A percentile compares a stretch with the other conserved stretches of the same genome.
phyloP scores from a whole-genome alignment of 495 filamentous ascomycete species.

The Pyrenula massariospora region DNA sequence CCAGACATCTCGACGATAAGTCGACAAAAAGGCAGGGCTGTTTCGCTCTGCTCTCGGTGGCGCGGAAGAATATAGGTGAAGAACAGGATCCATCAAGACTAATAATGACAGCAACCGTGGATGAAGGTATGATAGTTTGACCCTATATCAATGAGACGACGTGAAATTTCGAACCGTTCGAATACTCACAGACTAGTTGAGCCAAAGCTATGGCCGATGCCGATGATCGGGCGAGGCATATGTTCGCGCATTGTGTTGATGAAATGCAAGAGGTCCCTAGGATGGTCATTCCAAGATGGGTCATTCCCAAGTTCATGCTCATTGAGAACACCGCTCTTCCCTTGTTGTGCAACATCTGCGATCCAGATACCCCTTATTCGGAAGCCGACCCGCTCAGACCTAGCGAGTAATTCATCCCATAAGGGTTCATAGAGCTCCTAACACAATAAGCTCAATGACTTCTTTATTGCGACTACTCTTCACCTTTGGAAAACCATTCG shows the following conservation, averaged over 20 bases:
- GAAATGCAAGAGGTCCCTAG: conserved; percentile 77
- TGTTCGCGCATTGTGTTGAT: conserved; percentile 71
- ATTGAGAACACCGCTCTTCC: conserved; percentile 64
- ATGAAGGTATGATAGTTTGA: conserved; percentile 56
- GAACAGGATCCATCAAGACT: conserved; percentile 71
- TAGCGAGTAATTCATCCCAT: conserved; percentile 60
- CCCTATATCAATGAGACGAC: conserved; percentile 14
- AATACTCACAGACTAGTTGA: conserved; percentile 46
- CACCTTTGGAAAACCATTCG: conserved; percentile 85
- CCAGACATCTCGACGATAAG: conserved; percentile 62
- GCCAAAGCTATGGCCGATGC: conserved; percentile 85
- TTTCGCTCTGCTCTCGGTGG: conserved; percentile 3
- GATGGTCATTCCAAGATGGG: conserved; percentile 77
- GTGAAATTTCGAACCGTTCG: background rate
- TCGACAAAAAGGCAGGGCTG: conserved; percentile 39
- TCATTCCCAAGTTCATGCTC: conserved; percentile 66
- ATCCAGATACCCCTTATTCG: conserved; percentile 77
- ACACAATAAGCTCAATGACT: conserved; percentile 1
- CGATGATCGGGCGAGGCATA: conserved; percentile 83
- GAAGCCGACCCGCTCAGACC: conserved; percentile 43
- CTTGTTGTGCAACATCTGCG: conserved; percentile 69
- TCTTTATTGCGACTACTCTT: conserved; percentile 1
- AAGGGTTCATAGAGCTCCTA: conserved; percentile 83
- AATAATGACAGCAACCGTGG: conserved; percentile 70
- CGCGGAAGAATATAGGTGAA: conserved; percentile 20